Conservation (phyloP, 306 rosid genomes). For the Ormosia semicastrata region DNA sequence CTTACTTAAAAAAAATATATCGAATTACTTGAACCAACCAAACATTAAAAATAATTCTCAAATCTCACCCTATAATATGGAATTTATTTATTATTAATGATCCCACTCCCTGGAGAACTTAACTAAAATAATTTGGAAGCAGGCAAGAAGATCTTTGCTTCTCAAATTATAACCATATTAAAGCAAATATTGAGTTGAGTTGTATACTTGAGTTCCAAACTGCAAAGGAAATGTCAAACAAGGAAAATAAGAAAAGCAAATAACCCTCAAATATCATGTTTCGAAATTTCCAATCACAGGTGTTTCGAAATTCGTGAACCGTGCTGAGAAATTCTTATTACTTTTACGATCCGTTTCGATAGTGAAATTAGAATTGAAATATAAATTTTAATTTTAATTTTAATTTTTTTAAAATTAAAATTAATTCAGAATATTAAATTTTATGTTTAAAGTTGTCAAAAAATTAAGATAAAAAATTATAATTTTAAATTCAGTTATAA, state of each 20-base stretch:
- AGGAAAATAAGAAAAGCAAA: conserved; percentile 25
- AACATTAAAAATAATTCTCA: not conserved
- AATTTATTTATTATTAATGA: not conserved
- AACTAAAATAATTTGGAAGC: not conserved
- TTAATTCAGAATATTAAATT: no score
- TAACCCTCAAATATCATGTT: conserved; percentile 5
- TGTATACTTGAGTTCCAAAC: conserved; percentile 15
- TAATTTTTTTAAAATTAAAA: no score
- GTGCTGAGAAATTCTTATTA: not conserved
- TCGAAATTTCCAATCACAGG: not conserved
- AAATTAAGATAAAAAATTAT: no score
- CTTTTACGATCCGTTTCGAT: no score
- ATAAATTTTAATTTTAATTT: no score
- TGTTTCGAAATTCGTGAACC: conserved; percentile 1
- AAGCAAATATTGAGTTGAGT: not conserved
- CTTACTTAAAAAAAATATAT: no score
- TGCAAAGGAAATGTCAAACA: conserved; percentile 20
- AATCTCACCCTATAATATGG: not conserved
- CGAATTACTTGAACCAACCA: no score
- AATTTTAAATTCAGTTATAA: no score
- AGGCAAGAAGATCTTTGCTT: not conserved
- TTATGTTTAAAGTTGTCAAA: no score
- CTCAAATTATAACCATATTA: not conserved
- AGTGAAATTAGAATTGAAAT: no score
- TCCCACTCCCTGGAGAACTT: not conserved